phyloP scores from a whole-genome alignment of 164 flowering plant species.

The Vitis rupestris region DNA sequence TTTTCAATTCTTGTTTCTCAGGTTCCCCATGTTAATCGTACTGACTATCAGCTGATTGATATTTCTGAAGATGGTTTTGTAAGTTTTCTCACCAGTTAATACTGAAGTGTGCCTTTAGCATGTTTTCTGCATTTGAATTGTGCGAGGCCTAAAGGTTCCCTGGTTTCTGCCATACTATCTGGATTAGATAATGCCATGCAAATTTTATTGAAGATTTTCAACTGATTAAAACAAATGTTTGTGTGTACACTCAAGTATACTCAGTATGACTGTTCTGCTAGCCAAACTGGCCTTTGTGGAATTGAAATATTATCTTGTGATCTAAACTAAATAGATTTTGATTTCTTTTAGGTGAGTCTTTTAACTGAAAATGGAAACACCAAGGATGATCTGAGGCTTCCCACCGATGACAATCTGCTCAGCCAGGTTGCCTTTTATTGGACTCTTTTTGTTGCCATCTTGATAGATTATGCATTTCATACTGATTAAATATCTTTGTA shows the following conservation, averaged over 20 bases:
- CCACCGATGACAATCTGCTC: slow-evolving; percentile 36
- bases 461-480: background rate
- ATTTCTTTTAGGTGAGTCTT: slow-evolving; percentile 20
- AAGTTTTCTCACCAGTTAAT: slow-evolving; percentile 15
- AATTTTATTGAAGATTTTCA: too few species aligned
- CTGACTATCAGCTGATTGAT: slow-evolving; percentile 54
- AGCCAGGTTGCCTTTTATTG: slow-evolving; percentile 16
- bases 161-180: too few species aligned
- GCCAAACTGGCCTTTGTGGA: too few species aligned
- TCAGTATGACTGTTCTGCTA: too few species aligned
- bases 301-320: background rate
- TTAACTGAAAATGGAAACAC: slow-evolving; percentile 34
- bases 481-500: background rate
- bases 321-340: background rate
- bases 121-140: too few species aligned
- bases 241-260: too few species aligned
- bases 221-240: too few species aligned
- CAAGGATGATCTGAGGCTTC: slow-evolving; percentile 36
- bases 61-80: slow-evolving; percentile 58
- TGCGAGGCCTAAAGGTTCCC: too few species aligned
- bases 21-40: slow-evolving; percentile 55
- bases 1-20: slow-evolving; percentile 9
- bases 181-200: too few species aligned
- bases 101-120: too few species aligned
- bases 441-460: background rate